phyloP scores from a whole-genome alignment of 805 yeast genomes.

The Lipomyces anomalus region DNA sequence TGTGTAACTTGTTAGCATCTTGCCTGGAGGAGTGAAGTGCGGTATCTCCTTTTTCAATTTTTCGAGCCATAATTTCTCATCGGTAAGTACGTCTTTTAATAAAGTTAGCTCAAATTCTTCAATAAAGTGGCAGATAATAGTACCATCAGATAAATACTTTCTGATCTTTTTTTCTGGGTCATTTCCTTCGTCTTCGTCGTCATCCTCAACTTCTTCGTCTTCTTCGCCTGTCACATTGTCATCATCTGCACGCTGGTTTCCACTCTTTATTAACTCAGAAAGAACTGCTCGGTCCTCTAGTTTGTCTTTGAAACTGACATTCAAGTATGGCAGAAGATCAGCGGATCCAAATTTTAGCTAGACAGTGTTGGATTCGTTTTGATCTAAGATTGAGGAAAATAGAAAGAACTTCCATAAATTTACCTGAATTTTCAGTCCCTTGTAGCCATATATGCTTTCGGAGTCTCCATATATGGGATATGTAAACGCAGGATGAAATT shows the following conservation, averaged over 20 bases:
- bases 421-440: conserved; percentile 57
- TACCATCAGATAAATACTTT: conserved; percentile 53
- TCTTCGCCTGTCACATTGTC: background rate
- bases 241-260: conserved; percentile 5
- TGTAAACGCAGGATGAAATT: conserved; percentile 72
- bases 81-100: conserved; percentile 45
- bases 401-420: background rate
- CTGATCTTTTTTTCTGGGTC: conserved; percentile 54
- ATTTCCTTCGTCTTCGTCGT: conserved; percentile 14
- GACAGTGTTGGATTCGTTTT: background rate
- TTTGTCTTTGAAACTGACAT: conserved; percentile 50
- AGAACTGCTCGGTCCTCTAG: conserved; percentile 30
- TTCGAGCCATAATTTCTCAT: conserved; percentile 57
- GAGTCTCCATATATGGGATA: conserved; percentile 92
- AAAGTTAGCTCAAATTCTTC: no score
- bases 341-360: conserved; percentile 61
- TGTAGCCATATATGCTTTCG: conserved; percentile 81
- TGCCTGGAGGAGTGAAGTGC: conserved; percentile 24
- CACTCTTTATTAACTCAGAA: conserved; percentile 9
- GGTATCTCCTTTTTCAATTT: conserved; percentile 1
- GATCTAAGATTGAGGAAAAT: background rate
- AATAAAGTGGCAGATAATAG: no score
- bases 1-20: conserved; percentile 33
- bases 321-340: conserved; percentile 68
- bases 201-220: conserved; percentile 7